Percentiles rank a stretch among this genome's conserved stretches.
phyloP scores from a whole-genome alignment of 192 early-diverging fungal species.

The Coemansia sp. region DNA sequence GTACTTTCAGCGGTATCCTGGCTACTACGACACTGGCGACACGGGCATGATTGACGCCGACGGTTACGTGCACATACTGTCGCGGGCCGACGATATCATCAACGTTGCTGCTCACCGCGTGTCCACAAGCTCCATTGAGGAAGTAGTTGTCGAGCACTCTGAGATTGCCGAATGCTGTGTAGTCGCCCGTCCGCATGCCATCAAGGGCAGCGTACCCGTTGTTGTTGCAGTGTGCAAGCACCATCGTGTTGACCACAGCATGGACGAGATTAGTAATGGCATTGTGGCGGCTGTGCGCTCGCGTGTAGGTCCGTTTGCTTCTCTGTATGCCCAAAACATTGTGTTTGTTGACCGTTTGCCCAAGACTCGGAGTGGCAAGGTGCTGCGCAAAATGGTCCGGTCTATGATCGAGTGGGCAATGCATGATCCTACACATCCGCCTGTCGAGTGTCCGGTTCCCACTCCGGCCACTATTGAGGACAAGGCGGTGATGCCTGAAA shows the following conservation, averaged over 20 bases:
- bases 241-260: constrained; percentile 1
- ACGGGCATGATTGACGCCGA: constrained; percentile 75
- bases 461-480: constrained; percentile 86
- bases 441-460: constrained; percentile 33
- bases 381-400: constrained; percentile 74
- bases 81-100: constrained; percentile 76
- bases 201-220: constrained; percentile 70
- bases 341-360: constrained; percentile 68
- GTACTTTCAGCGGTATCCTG: constrained; percentile 76
- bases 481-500: constrained; percentile 54
- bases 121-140: constrained; percentile 77
- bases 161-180: constrained; percentile 72
- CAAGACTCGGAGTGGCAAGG: constrained; percentile 85
- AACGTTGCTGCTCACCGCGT: constrained; percentile 87
- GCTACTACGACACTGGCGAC: constrained; percentile 82
- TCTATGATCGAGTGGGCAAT: constrained; percentile 63
- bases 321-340: constrained; percentile 67
- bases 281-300: constrained; percentile 61
- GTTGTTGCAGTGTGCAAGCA: constrained; percentile 58
- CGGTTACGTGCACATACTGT: constrained; percentile 70
- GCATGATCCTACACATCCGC: constrained; percentile 31
- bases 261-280: constrained; percentile 40
- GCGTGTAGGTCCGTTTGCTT: constrained; percentile 82
- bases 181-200: constrained; percentile 60
- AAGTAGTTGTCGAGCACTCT: constrained; percentile 65